These are phyloP conservation scores for Candida silvicultrix DNA, from an alignment of 805 yeast species.

Conservation along the genomic window DNA sequence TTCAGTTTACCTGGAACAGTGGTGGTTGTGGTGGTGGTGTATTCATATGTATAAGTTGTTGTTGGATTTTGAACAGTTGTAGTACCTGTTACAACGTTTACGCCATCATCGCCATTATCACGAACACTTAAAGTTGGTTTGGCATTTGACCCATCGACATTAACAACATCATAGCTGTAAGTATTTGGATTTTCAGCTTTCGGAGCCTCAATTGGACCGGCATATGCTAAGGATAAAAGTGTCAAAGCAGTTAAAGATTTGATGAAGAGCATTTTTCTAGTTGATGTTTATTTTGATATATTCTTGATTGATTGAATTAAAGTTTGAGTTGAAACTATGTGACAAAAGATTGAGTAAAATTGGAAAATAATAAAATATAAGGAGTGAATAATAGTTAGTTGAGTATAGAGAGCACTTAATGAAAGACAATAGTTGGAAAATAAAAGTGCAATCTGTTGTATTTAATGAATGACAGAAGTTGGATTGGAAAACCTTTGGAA, in stretches of 20 bases:
- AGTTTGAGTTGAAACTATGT: background rate
- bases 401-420: conserved; percentile 13
- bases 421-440: conserved; percentile 17
- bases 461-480: conserved; percentile 22
- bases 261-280: conserved; percentile 18
- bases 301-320: background rate
- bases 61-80: conserved; percentile 1
- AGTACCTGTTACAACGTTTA: conserved; percentile 15
- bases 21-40: conserved; percentile 16
- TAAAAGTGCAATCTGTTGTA: conserved; percentile 1
- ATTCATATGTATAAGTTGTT: conserved; percentile 12
- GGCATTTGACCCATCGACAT: conserved; percentile 22
- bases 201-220: conserved; percentile 17
- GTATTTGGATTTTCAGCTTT: conserved; percentile 12
- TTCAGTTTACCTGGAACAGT: conserved; percentile 17
- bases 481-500: conserved; percentile 6
- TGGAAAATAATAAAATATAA: background rate
- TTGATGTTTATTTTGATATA: background rate
- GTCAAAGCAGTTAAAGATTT: conserved; percentile 16
- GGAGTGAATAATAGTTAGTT: conserved; percentile 16
- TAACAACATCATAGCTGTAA: conserved; percentile 20
- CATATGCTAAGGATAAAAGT: conserved; percentile 12
- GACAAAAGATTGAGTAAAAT: background rate
- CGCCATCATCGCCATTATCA: conserved; percentile 11
- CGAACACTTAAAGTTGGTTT: conserved; percentile 17